phyloP scores from a whole-genome alignment of 441 rosid species.

The Flueggea neowawraea region DNA sequence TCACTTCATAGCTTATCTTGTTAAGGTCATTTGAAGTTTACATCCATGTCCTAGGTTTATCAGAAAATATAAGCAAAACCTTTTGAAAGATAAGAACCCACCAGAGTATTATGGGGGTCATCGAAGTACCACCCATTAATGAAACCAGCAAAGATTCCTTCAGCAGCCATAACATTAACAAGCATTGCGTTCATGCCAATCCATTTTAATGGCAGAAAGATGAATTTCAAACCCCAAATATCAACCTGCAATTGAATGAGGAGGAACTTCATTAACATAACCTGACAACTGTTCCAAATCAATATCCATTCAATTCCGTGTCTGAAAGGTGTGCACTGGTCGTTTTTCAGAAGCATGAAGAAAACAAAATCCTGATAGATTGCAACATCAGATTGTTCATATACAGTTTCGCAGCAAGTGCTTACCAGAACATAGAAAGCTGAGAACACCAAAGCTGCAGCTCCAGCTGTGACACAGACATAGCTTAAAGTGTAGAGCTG shows the following conservation, averaged over 20 bases:
- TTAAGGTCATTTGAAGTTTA: not conserved
- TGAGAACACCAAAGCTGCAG: conserved; percentile 73
- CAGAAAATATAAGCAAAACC: too few species aligned
- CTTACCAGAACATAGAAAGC: conserved; percentile 60
- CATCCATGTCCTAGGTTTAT: too few species aligned
- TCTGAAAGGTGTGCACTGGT: not conserved
- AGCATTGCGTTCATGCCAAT: conserved; percentile 96
- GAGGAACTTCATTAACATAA: not conserved
- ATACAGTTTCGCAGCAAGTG: not conserved
- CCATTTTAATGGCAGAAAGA: conserved; percentile 72
- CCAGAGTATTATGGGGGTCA: conserved; percentile 49
- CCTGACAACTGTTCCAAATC: not conserved
- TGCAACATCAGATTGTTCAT: not conserved
- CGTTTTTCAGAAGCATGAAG: not conserved
- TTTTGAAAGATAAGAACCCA: conserved; percentile 17
- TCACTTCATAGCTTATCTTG: too few species aligned
- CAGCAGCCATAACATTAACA: conserved; percentile 95
- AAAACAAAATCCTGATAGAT: not conserved
- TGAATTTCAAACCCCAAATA: conserved; percentile 29
- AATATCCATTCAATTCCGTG: not conserved
- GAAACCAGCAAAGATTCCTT: conserved; percentile 81
- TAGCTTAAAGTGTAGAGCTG: conserved; percentile 83
- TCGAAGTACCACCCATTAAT: conserved; percentile 82
- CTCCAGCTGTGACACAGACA: conserved; percentile 78
- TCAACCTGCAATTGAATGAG: conserved; percentile 47